Base-by-base conservation (phyloP, 495 filamentous ascomycete genomes). In the Schizothecium vesticola region DNA sequence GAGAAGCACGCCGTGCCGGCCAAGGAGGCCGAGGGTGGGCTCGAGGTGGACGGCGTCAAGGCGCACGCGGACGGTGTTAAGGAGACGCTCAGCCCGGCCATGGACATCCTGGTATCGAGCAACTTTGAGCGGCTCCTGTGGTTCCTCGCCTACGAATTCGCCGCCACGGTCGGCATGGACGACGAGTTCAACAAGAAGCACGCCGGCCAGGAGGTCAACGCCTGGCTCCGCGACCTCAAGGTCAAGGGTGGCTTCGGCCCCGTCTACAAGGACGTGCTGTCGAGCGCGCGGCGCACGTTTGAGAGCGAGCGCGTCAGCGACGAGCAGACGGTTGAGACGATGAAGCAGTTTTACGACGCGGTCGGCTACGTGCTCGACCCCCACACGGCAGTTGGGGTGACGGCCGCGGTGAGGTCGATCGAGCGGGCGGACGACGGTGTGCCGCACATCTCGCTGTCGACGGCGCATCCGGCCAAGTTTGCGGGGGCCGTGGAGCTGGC, bases 91-190 rank as follows among this genome's bases (percentile, higher is more conserved):
- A 66, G 65, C 56, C 65, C 65, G 24, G 65, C 95, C 22, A 99
- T 99, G 95, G 95, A 98, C 77, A 97, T 97, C 64, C 84, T 98
- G 13, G 93, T 97, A 43, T 91, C 88, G 64, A 93, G 89, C 77
- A 99, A 99, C 83, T 97, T 99, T 77, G 95, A 99, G 83, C 86
- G 95, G 28, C 84, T 99, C 0, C 83, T 99, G n/a, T 97, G 94
- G 94, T 97, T 90, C 82, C 83, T 97, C 12, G 88, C 92, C 1
- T 88, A 90, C 77, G 82, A 88, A 67, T 87, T 86, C 69, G 84
- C 86, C 26, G 67, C 78, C 11, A 75, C 73, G 56, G 79, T 79
- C 25, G 80, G 80, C n/a, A 83, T 87, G 82, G 83, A 87, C 66
- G 85, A 84, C 59, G 80, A 87, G 70, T 85, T 81, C 74, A 86